Conservation (phyloP, 169 alveolate genomes). For the Plasmodium ovale region DNA sequence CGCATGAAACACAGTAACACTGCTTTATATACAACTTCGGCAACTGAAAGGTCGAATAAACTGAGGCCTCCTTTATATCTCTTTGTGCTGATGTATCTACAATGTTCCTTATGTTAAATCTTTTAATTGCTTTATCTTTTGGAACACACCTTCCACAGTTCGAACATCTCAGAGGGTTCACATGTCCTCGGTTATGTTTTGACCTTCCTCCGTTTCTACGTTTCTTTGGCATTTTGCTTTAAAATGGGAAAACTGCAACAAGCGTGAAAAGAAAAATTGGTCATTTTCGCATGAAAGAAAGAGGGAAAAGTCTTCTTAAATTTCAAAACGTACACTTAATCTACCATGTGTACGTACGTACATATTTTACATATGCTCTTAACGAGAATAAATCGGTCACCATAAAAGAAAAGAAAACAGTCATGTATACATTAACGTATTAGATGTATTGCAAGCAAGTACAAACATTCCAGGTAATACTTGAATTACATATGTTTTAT, state of each 20-base stretch:
- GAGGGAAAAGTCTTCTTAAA: no score
- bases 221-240: slow-evolving; percentile 96
- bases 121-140: slow-evolving; percentile 99
- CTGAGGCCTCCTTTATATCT: slow-evolving; percentile 97
- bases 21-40: slow-evolving; percentile 99
- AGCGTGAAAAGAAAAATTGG: background rate
- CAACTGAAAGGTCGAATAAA: slow-evolving; percentile 92
- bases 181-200: slow-evolving; percentile 99
- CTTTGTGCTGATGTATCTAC: slow-evolving; percentile 99
- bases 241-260: background rate
- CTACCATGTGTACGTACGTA: background rate
- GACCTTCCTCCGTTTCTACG: slow-evolving; percentile 99
- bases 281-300: background rate
- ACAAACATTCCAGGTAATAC: no score
- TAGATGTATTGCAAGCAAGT: no score
- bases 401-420: background rate
- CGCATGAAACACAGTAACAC: slow-evolving; percentile 99
- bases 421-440: no score
- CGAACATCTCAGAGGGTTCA: slow-evolving; percentile 96
- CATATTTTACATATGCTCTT: background rate
- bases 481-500: background rate
- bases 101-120: slow-evolving; percentile 98
- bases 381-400: background rate
- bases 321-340: no score
- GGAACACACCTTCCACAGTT: slow-evolving; percentile 99